Conservation (phyloP, 352 stramenopile species). For the Phytophthora vignae region DNA sequence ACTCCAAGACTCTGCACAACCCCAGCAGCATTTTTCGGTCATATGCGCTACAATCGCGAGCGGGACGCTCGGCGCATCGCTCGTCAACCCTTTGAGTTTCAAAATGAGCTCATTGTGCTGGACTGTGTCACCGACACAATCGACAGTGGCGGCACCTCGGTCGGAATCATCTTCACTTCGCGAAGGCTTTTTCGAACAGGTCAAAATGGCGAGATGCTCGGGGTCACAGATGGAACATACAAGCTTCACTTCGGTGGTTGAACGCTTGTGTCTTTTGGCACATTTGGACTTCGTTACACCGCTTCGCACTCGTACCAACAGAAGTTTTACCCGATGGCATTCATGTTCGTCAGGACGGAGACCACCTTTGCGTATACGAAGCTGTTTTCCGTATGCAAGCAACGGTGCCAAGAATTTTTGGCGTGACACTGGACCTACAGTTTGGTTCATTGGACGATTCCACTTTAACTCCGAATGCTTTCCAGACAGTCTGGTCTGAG, state of each 20-base stretch:
- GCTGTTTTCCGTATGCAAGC: no score
- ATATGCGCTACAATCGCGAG: not conserved
- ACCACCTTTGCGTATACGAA: no score
- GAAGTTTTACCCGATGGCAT: no score
- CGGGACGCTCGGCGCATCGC: not conserved
- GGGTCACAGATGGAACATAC: not conserved
- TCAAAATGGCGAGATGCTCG: not conserved
- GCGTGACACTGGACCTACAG: no score
- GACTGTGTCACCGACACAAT: constrained; percentile 3
- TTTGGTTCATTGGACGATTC: no score
- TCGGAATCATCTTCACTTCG: constrained; percentile 7
- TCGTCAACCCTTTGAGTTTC: constrained; percentile 1
- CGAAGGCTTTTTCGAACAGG: constrained; percentile 4
- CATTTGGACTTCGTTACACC: constrained; percentile 3
- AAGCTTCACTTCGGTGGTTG: constrained; percentile 2
- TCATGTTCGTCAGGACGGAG: no score
- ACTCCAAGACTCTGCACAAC: not conserved
- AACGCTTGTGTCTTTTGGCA: constrained; percentile 1
- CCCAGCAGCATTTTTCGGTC: not conserved
- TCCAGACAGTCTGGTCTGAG: no score
- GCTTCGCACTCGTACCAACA: constrained; percentile 3
- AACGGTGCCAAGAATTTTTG: no score
- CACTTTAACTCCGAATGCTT: no score
- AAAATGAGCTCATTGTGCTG: constrained; percentile 9
- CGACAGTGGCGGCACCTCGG: not conserved